These are phyloP conservation scores for Aspergillus pseudonomiae DNA, from an alignment of 2,329 filamentous ascomycete species.

Conservation along the genomic window DNA sequence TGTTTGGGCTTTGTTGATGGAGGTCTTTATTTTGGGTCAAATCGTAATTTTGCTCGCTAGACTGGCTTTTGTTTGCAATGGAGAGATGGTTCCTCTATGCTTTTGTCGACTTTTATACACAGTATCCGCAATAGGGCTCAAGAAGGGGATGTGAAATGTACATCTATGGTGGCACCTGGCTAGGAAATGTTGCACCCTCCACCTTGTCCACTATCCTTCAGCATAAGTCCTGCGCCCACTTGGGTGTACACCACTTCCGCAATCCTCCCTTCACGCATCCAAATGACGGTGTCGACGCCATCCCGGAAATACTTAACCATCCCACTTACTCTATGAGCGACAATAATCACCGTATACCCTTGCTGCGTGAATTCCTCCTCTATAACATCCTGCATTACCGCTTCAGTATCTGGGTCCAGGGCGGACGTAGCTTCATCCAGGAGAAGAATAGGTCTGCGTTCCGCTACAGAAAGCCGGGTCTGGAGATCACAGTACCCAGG, in stretches of 20 bases:
- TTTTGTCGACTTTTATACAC: fast-evolving
- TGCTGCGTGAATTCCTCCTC: neutral
- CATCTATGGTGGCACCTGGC: neutral
- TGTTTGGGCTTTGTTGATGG: neutral
- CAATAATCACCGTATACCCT: neutral
- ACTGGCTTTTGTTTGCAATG: neutral
- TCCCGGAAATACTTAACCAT: neutral
- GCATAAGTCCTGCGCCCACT: neutral
- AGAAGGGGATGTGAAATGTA: neutral
- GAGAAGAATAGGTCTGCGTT: neutral
- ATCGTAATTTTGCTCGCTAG: neutral
- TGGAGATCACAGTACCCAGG: neutral
- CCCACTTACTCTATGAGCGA: neutral
- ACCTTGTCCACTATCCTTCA: neutral
- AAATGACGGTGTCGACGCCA: neutral
- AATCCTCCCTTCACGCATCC: neutral
- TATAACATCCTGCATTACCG: neutral
- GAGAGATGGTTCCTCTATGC: neutral
- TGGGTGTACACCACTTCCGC: neutral
- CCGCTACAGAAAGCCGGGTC: too few species aligned
- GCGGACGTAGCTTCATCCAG: conserved; percentile 8
- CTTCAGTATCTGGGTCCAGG: neutral
- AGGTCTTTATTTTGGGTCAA: neutral
- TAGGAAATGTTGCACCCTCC: neutral
- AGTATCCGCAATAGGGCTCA: too few species aligned